Conservation (phyloP, 305 asterid genomes). For the Lippia alba region DNA sequence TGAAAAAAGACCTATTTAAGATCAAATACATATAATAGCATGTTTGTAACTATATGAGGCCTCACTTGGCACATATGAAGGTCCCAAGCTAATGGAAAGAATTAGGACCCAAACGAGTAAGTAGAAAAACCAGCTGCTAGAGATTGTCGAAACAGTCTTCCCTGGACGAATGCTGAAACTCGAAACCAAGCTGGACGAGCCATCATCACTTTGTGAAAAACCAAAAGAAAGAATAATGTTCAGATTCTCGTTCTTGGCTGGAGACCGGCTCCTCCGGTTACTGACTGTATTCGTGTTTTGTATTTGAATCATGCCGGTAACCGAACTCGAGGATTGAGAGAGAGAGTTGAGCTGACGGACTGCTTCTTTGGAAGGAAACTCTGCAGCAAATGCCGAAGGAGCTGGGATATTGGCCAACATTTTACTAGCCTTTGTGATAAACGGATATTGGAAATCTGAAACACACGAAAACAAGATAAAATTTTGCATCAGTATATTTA, state of each 20-base stretch:
- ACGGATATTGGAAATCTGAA: conserved; percentile 63
- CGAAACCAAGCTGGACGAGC: conserved; percentile 59
- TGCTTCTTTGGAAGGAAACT: conserved; percentile 72
- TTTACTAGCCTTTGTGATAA: conserved; percentile 62
- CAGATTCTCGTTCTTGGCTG: conserved; percentile 49
- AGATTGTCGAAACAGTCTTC: conserved; percentile 44
- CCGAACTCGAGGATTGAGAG: conserved; percentile 47
- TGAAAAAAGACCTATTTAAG: no score
- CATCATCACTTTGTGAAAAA: conserved; percentile 49
- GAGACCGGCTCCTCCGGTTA: conserved; percentile 36
- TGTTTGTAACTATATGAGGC: background rate
- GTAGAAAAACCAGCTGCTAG: conserved; percentile 58
- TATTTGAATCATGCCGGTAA: conserved; percentile 57
- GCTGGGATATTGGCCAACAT: conserved; percentile 76
- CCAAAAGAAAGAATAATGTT: conserved; percentile 70
- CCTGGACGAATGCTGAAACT: conserved; percentile 55
- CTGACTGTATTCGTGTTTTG: conserved; percentile 38
- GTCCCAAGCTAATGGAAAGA: conserved; percentile 60
- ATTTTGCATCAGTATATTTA: background rate
- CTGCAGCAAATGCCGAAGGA: conserved; percentile 91
- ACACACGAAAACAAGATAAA: conserved; percentile 7
- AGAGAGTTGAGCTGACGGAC: conserved; percentile 47
- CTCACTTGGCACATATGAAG: conserved; percentile 47
- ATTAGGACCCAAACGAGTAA: conserved; percentile 61
- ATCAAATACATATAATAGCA: no score